These are phyloP conservation scores for Penicillium cinerascens DNA, from an alignment of 495 filamentous ascomycete species.

Conservation along the genomic window DNA sequence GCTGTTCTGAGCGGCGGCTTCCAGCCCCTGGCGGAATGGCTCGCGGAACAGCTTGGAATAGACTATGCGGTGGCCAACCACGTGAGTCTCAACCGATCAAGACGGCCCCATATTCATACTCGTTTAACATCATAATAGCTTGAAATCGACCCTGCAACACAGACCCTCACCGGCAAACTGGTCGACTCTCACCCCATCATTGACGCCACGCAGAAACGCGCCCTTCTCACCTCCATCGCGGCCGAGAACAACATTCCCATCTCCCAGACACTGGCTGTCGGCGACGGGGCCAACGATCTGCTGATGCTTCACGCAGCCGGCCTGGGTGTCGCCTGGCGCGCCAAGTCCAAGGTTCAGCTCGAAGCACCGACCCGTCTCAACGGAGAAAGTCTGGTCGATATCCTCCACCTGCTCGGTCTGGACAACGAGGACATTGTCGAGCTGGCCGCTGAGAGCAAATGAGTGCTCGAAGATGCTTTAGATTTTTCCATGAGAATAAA, in stretches of 20 bases:
- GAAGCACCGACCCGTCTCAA: slow-evolving; percentile 81
- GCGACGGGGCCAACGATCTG: slow-evolving; percentile 93
- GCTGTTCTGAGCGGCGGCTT: slow-evolving; percentile 93
- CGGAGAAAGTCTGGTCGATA: slow-evolving; percentile 69
- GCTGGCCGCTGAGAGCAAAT: slow-evolving; percentile 31
- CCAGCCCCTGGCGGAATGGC: slow-evolving; percentile 79
- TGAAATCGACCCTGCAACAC: slow-evolving; percentile 59
- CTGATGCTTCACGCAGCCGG: slow-evolving; percentile 88
- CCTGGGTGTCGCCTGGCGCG: slow-evolving; percentile 88
- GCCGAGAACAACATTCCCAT: slow-evolving; percentile 64
- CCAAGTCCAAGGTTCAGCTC: slow-evolving; percentile 87
- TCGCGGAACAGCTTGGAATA: slow-evolving; percentile 73
- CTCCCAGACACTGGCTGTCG: slow-evolving; percentile 78
- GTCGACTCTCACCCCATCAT: slow-evolving; percentile 67
- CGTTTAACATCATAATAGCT: slow-evolving; percentile 41
- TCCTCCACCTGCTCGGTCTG: slow-evolving; percentile 82
- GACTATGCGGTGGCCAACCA: slow-evolving; percentile 87
- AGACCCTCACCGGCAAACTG: slow-evolving; percentile 77
- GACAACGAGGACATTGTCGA: slow-evolving; percentile 60
- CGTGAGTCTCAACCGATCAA: slow-evolving; percentile 35
- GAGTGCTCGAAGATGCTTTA: slow-evolving; percentile 1
- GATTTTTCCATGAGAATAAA: neutral
- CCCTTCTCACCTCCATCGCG: slow-evolving; percentile 74
- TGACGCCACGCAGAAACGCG: slow-evolving; percentile 73
- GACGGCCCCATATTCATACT: neutral